Base-by-base conservation (phyloP, 768 basidiomycete species). In the Rickenella mellea region DNA sequence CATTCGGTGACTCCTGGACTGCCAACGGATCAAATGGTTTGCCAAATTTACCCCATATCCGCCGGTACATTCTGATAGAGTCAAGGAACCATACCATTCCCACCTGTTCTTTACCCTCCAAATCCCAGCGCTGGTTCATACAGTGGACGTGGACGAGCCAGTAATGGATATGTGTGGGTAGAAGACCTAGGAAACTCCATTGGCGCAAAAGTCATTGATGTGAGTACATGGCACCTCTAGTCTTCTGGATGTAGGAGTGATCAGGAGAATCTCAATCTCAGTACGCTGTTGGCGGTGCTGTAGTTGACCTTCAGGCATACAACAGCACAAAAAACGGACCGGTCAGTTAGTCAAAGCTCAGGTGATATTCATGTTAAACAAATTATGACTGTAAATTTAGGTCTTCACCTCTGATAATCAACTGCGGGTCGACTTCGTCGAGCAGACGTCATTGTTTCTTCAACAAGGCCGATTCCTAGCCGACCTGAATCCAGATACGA, bases 211-310 rank as follows among this genome's bases (percentile, higher is more conserved):
- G 48, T 62, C 3, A 44, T 62, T 15, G 55, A 62, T 43, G 50
- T 55, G 29, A 32, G 55, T 41, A 20, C 11, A 19, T 15, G 21
- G n/a, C 29, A 3, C 14, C n/a, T 1, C 14, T 28, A 24, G 10
- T 12, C 24, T 27, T 8, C 24, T 17, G n/a, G n/a, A 27, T 40
- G 6, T 30, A 32, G 11, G 15, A 5, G 17, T 22, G 40, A 15
- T 41, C 10, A 11, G n/a, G n/a, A n/a, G n/a, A n/a, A n/a, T n/a
- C n/a, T n/a, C n/a, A n/a, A n/a, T n/a, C 14, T 24, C 14, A 62
- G 60, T 60, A 62, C 22, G 57, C 61, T 9, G 60, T 59, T 58
- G 61, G 60, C 25, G 61, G 60, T 10, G 60, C 61, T 17, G 44
- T 62, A 10, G 60, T 61, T 36, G 54, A 62, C 41, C 60, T 59